A percentile compares a stretch with the other conserved stretches of the same genome.
Evolutionary conservation across 371 early-diverging fungal species (phyloP).

Genomic region (Mortierella sp.): DNA sequence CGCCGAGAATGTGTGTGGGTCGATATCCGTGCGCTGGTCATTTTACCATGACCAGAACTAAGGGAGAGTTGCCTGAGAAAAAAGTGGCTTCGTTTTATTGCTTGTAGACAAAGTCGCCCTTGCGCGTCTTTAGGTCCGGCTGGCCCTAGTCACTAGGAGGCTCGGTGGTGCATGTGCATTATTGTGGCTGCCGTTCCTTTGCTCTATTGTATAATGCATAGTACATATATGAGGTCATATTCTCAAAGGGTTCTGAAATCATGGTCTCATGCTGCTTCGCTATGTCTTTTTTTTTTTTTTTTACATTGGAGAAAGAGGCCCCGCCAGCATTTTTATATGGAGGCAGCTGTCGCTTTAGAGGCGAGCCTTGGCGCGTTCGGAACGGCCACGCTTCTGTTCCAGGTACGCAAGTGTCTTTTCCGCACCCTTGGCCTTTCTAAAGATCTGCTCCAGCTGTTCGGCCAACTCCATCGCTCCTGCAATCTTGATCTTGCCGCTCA

Average conservation of each 20-base stretch:
- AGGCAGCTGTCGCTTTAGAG: conserved; percentile 7
- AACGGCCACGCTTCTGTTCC: conserved; percentile 43
- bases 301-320: not conserved
- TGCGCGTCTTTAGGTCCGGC: too few relatives aligned
- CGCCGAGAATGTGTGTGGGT: too few relatives aligned
- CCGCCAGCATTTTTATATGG: not conserved
- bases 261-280: too few relatives aligned
- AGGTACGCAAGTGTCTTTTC: conserved; percentile 48
- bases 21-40: too few relatives aligned
- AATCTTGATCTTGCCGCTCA: conserved; percentile 52
- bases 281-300: not conserved
- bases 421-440: conserved; percentile 45
- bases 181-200: not conserved
- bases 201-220: not conserved
- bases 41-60: too few relatives aligned
- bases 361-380: conserved; percentile 36
- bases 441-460: conserved; percentile 42
- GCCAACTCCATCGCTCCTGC: conserved; percentile 49
- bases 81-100: too few relatives aligned
- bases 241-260: not conserved
- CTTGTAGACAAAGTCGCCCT: too few relatives aligned
- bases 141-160: too few relatives aligned
- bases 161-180: not conserved
- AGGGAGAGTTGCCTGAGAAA: too few relatives aligned
- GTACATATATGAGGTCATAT: not conserved